These are phyloP conservation scores for Perkinsus olseni DNA, from an alignment of 169 alveolate genomes.

Conservation along the genomic window DNA sequence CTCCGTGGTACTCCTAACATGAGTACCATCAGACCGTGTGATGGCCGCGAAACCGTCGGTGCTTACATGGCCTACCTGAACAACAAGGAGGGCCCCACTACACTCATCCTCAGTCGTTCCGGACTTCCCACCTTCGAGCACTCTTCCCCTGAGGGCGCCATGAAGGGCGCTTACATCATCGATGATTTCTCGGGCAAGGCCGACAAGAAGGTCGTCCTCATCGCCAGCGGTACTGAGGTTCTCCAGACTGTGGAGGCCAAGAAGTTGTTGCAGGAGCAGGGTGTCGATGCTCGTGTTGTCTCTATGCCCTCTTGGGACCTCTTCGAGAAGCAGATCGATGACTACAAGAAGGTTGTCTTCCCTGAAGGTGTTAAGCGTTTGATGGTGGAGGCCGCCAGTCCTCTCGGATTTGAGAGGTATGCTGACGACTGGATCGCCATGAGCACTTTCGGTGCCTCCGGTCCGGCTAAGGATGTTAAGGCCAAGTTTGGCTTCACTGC, in stretches of 20 bases:
- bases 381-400: conserved; percentile 36
- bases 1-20: conserved; percentile 46
- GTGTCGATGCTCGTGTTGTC: conserved; percentile 50
- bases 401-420: conserved; percentile 35
- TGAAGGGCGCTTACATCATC: conserved; percentile 54
- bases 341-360: conserved; percentile 29
- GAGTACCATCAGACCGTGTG: conserved; percentile 57
- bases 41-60: conserved; percentile 53
- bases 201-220: conserved; percentile 38
- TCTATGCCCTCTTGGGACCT: conserved; percentile 62
- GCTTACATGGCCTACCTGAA: conserved; percentile 32
- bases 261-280: conserved; percentile 29
- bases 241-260: conserved; percentile 49
- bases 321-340: conserved; percentile 45
- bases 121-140: conserved; percentile 43
- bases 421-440: conserved; percentile 31
- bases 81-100: conserved; percentile 24
- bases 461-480: conserved; percentile 35
- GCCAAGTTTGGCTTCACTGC: conserved; percentile 31
- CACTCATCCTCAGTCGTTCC: conserved; percentile 30
- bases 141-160: conserved; percentile 37
- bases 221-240: conserved; percentile 52
- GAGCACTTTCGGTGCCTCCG: conserved; percentile 36
- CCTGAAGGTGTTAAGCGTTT: conserved; percentile 20
- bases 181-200: conserved; percentile 33